These are phyloP conservation scores for Blastobotrys terrestris DNA, from an alignment of 805 yeast species.

Conservation along the genomic window DNA sequence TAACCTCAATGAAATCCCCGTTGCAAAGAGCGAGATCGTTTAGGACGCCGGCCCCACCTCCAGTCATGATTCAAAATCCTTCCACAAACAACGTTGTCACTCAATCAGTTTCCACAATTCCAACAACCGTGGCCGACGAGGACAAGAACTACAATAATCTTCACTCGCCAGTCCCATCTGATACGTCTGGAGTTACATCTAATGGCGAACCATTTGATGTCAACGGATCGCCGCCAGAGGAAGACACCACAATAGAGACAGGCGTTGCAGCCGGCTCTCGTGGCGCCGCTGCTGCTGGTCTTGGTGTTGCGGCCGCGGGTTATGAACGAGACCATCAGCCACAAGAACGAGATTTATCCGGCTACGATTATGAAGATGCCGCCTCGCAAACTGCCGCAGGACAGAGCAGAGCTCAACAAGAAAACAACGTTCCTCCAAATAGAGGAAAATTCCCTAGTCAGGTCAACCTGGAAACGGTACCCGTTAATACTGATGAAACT, in stretches of 20 bases:
- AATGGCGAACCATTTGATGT: conserved; percentile 21
- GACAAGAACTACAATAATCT: neutral
- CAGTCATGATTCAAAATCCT: conserved; percentile 1
- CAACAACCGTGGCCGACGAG: neutral
- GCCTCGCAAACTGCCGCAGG: neutral
- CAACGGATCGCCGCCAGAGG: conserved; percentile 6
- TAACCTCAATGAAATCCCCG: conserved; percentile 60
- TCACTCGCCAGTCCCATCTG: conserved; percentile 19
- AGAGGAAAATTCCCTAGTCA: conserved; percentile 22
- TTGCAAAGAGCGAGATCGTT: conserved; percentile 23
- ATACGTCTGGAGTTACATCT: conserved; percentile 23
- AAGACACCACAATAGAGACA: too few species aligned
- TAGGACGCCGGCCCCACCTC: neutral
- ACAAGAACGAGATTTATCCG: conserved; percentile 4
- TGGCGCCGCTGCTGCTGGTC: conserved; percentile 1
- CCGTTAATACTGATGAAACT: conserved; percentile 13
- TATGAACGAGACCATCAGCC: neutral
- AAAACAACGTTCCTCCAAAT: conserved; percentile 6
- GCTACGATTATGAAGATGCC: neutral
- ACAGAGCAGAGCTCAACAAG: conserved; percentile 1
- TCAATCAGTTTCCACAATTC: neutral
- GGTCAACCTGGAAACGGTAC: conserved; percentile 17
- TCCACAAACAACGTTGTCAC: neutral
- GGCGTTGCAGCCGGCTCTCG: too few species aligned
- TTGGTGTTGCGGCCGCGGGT: neutral